A percentile compares a stretch with the other conserved stretches of the same genome.
phyloP scores from a whole-genome alignment of 805 yeast genomes.

The Lipomyces orientalis region DNA sequence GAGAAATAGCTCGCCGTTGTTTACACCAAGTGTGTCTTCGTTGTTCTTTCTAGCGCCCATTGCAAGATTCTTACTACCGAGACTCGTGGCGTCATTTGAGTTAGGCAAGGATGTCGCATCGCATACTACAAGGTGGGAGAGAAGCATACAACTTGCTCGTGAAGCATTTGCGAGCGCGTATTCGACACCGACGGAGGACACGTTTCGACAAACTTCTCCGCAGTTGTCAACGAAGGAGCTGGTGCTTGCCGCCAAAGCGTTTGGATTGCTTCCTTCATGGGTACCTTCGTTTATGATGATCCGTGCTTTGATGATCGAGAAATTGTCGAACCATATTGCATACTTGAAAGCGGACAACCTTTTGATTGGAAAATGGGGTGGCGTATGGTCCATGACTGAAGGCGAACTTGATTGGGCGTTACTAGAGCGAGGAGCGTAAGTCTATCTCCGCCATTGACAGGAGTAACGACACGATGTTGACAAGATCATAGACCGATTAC shows the following conservation, averaged over 20 bases:
- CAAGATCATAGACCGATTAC: constrained; percentile 9
- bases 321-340: constrained; percentile 52
- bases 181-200: neutral
- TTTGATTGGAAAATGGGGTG: constrained; percentile 50
- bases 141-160: neutral
- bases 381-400: constrained; percentile 54
- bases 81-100: constrained; percentile 17
- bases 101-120: neutral
- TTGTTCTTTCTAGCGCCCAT: constrained; percentile 8
- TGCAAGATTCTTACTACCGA: constrained; percentile 12
- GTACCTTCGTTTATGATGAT: constrained; percentile 45
- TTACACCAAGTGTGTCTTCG: neutral
- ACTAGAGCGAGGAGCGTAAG: constrained; percentile 30
- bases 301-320: constrained; percentile 48
- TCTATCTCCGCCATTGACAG: neutral
- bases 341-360: constrained; percentile 60
- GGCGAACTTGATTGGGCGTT: constrained; percentile 55
- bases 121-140: constrained; percentile 13
- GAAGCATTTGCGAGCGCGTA: neutral
- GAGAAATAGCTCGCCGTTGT: constrained; percentile 49
- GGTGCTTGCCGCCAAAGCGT: constrained; percentile 31
- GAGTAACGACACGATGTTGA: neutral
- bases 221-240: constrained; percentile 27
- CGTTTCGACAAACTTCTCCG: constrained; percentile 13
- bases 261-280: constrained; percentile 35